Conservation (phyloP, 176 grass and related monocot genomes). For the Hordeum vulgare region DNA sequence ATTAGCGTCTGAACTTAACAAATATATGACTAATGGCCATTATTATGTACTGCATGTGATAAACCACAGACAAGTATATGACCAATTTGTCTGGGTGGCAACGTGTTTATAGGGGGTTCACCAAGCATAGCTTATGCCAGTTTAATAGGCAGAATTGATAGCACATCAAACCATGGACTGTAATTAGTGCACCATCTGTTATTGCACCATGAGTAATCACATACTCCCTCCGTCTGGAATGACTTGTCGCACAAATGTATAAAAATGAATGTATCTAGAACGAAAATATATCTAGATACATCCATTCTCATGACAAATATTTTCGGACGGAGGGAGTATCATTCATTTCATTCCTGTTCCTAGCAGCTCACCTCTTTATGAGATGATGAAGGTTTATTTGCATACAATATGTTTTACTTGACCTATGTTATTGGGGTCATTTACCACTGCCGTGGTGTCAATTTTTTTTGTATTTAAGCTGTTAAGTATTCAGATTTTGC, state of each 20-base stretch:
- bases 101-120: neutral
- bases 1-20: neutral
- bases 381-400: neutral
- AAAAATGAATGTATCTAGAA: no score
- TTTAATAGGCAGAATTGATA: constrained; percentile 1
- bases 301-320: no score
- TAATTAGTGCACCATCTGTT: neutral
- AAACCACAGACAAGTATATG: neutral
- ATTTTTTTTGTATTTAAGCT: neutral
- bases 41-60: neutral
- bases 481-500: neutral
- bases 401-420: neutral
- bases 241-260: no score
- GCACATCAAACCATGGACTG: neutral
- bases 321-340: no score
- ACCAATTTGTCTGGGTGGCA: neutral
- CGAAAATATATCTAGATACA: no score
- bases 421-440: neutral
- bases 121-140: neutral
- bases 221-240: no score
- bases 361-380: neutral
- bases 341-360: neutral
- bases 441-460: neutral
- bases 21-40: neutral
- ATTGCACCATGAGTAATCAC: neutral